phyloP scores from a whole-genome alignment of 1,139 yeast species.

The Debaryomyces udenii region DNA sequence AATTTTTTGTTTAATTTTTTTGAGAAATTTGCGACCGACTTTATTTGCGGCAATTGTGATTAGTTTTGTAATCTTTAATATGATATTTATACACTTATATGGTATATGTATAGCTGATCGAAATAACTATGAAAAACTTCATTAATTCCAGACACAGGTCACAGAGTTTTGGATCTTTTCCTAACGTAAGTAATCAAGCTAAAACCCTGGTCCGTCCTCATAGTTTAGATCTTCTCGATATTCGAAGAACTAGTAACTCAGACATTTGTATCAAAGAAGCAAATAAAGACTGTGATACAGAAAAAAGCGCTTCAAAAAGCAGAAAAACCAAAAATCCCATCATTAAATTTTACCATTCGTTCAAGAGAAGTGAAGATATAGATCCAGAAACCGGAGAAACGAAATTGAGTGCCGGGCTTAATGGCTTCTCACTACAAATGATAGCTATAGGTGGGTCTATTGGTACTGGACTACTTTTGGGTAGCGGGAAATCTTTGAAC shows the following conservation, averaged over 20 bases:
- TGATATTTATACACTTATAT: slow-evolving; percentile 3
- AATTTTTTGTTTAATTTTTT: background rate
- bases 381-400: slow-evolving; percentile 13
- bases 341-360: slow-evolving; percentile 16
- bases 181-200: background rate
- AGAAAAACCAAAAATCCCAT: slow-evolving; percentile 8
- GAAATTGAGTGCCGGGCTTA: slow-evolving; percentile 14
- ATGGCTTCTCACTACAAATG: slow-evolving; percentile 22
- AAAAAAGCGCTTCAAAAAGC: background rate
- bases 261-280: background rate
- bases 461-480: slow-evolving; percentile 22
- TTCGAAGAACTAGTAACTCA: slow-evolving; percentile 1
- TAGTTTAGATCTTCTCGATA: slow-evolving; percentile 1
- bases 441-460: slow-evolving; percentile 30
- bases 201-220: slow-evolving; percentile 1
- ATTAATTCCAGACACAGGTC: slow-evolving; percentile 2
- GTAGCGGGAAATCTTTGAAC: slow-evolving; percentile 16
- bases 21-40: slow-evolving; percentile 5
- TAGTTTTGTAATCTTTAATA: background rate
- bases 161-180: background rate
- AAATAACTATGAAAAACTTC: slow-evolving; percentile 2
- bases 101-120: background rate
- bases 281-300: background rate
- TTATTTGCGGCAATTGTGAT: slow-evolving; percentile 6
- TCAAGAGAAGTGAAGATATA: slow-evolving; percentile 14